A percentile compares a stretch with the other conserved stretches of the same genome.
phyloP scores from a whole-genome alignment of 768 basidiomycete species.

The Chalciporus chontae region DNA sequence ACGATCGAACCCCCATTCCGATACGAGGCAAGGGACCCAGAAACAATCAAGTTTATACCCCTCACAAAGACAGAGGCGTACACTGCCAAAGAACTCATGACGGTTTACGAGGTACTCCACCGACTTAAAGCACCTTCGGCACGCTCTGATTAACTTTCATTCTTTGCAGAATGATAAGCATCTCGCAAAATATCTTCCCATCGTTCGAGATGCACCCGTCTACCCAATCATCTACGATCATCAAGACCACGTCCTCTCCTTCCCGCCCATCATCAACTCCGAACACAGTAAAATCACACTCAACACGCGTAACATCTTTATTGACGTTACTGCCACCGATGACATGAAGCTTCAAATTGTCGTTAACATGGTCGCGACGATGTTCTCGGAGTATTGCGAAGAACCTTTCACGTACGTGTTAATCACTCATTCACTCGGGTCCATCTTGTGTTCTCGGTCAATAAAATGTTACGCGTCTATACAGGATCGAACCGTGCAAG shows the following conservation, averaged over 20 bases:
- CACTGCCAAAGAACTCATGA: slow-evolving; percentile 90
- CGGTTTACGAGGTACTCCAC: slow-evolving; percentile 76
- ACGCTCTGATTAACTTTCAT: not conserved
- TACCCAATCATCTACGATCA: slow-evolving; percentile 98
- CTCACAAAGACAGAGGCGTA: slow-evolving; percentile 76
- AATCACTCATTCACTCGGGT: not conserved
- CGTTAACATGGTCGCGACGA: slow-evolving; percentile 89
- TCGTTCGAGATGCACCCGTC: slow-evolving; percentile 92
- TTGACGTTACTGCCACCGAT: slow-evolving; percentile 96
- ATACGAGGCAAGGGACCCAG: slow-evolving; percentile 78
- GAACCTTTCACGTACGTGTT: slow-evolving; percentile 83
- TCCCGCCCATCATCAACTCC: slow-evolving; percentile 98
- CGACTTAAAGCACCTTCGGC: not conserved
- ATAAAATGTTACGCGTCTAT: not conserved
- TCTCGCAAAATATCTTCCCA: slow-evolving; percentile 81
- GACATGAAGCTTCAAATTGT: slow-evolving; percentile 96
- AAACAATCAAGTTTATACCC: slow-evolving; percentile 88
- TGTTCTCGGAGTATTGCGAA: slow-evolving; percentile 97
- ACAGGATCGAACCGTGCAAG: slow-evolving; percentile 90
- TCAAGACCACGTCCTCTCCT: slow-evolving; percentile 82
- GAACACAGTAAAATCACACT: slow-evolving; percentile 96
- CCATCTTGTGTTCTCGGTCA: not conserved
- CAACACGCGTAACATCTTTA: slow-evolving; percentile 90
- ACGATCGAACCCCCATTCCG: slow-evolving; percentile 84
- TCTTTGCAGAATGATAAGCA: slow-evolving; percentile 80